These are phyloP conservation scores for Rhizoclosmatium globosum DNA, from an alignment of 192 early-diverging fungal genomes.

Conservation along the genomic window DNA sequence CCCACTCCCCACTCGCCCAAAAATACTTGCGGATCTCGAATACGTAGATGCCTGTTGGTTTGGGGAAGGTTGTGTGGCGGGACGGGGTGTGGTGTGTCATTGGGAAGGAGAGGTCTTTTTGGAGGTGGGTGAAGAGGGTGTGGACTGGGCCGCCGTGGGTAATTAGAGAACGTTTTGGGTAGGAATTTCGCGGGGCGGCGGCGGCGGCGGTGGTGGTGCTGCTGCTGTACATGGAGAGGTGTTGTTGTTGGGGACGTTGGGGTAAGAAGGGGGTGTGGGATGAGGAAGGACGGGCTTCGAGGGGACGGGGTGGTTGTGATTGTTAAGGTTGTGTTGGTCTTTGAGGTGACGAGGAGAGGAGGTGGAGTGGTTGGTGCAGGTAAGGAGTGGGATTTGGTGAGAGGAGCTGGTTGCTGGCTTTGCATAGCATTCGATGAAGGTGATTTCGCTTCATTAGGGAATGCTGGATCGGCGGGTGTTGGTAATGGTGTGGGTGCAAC, in stretches of 20 bases:
- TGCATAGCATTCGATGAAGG: neutral
- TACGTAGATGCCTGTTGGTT: conserved; percentile 46
- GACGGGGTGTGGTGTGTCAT: neutral
- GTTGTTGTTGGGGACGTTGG: conserved; percentile 20
- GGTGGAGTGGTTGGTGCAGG: conserved; percentile 9
- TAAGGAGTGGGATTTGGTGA: conserved; percentile 12
- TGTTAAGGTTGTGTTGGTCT: neutral
- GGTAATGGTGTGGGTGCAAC: neutral
- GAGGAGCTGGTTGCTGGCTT: neutral
- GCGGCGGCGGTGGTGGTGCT: conserved; percentile 13
- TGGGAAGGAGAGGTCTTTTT: conserved; percentile 52
- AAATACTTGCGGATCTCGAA: conserved; percentile 50
- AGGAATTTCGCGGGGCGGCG: conserved; percentile 16
- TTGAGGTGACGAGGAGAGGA: neutral
- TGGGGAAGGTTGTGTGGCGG: conserved; percentile 49
- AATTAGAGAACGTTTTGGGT: conserved; percentile 48
- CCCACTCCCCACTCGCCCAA: conserved; percentile 47
- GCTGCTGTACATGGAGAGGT: neutral
- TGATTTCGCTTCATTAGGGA: neutral
- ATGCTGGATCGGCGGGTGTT: neutral
- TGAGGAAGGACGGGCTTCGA: neutral
- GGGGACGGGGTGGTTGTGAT: neutral
- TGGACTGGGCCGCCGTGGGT: conserved; percentile 60
- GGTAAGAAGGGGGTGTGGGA: conserved; percentile 28
- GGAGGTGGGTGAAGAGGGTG: conserved; percentile 46